Evolutionary conservation across 2,329 filamentous ascomycete species (phyloP).

Genomic region (Colletotrichum chrysophilum): DNA sequence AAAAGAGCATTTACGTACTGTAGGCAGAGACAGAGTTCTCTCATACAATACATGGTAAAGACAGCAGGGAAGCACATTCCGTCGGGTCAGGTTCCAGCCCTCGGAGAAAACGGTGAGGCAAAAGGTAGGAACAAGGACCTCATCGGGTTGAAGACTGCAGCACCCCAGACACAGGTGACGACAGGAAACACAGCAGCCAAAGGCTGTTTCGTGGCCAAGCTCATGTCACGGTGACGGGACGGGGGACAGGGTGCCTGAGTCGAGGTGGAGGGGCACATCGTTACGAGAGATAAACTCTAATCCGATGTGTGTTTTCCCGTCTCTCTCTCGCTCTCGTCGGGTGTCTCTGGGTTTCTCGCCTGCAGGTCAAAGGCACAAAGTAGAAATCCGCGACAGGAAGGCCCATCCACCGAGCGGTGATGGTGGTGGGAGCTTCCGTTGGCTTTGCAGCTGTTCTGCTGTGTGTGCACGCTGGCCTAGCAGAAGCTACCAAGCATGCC

Average conservation of each 20-base stretch:
- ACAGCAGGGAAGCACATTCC: background rate
- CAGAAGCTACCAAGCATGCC: background rate
- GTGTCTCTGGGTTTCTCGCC: background rate
- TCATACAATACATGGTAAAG: background rate
- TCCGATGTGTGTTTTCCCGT: background rate
- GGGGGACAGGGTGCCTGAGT: background rate
- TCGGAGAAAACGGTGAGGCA: background rate
- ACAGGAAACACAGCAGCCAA: constrained; percentile 4
- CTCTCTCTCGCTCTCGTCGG: background rate
- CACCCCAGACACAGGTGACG: background rate
- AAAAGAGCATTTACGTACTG: background rate
- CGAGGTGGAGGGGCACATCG: constrained; percentile 17
- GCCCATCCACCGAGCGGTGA: background rate
- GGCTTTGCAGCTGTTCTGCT: background rate
- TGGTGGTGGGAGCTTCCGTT: background rate
- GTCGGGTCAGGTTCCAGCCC: background rate
- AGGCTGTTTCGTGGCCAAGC: constrained; percentile 13
- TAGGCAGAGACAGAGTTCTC: background rate
- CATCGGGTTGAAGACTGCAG: background rate
- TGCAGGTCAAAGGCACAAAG: background rate
- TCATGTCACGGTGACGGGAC: constrained; percentile 15
- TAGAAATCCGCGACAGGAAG: background rate
- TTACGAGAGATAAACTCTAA: constrained; percentile 16
- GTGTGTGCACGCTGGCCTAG: background rate
- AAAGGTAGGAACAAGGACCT: background rate